Conservation (phyloP, 2,329 filamentous ascomycete species). For the Cytospora leucostoma region DNA sequence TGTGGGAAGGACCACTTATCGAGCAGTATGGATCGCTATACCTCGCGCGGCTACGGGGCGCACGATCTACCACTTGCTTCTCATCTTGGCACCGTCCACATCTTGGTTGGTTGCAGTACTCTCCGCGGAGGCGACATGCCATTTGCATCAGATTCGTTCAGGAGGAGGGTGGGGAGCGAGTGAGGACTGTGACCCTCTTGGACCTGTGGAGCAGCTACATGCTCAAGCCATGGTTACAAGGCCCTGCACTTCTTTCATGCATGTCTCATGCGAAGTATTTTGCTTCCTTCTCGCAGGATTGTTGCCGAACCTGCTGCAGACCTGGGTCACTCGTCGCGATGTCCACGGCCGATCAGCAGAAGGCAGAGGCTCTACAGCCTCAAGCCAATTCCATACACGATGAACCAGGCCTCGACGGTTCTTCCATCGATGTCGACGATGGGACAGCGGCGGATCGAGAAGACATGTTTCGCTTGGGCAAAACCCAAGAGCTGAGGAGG, state of each 20-base stretch:
- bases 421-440: background rate
- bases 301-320: background rate
- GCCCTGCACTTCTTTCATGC: background rate
- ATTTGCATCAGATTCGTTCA: background rate
- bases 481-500: constrained; percentile 48
- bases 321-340: background rate
- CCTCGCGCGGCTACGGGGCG: background rate
- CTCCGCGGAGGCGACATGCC: background rate
- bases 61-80: background rate
- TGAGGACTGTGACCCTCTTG: background rate
- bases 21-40: background rate
- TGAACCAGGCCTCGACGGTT: constrained; percentile 3
- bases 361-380: constrained; percentile 2
- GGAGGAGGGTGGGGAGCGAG: background rate
- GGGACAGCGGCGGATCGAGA: constrained; percentile 38
- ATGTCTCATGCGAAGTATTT: no score
- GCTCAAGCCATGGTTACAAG: background rate
- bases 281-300: background rate
- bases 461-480: constrained; percentile 52
- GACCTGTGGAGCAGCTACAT: background rate
- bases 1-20: constrained; percentile 30
- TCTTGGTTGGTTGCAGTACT: background rate
- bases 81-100: background rate
- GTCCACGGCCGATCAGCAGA: background rate
- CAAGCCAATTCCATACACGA: constrained; percentile 10